These are phyloP conservation scores for Hymenoscyphus albidus DNA, from an alignment of 2,329 filamentous ascomycete genomes.

Conservation along the genomic window DNA sequence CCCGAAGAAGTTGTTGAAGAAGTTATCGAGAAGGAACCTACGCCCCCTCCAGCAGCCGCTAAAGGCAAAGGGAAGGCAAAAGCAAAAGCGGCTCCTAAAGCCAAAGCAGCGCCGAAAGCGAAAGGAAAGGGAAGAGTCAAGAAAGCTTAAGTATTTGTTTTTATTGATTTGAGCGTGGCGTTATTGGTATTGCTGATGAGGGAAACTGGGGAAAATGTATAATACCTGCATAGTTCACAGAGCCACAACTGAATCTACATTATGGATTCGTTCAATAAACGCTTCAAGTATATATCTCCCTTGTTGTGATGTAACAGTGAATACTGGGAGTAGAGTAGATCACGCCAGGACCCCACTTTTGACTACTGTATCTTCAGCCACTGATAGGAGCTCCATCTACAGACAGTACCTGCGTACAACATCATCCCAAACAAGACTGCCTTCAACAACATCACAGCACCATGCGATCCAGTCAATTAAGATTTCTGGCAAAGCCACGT, in stretches of 20 bases:
- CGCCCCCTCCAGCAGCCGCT: slow-evolving; percentile 17
- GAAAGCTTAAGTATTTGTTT: slow-evolving; percentile 2
- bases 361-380: background rate
- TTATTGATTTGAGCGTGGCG: slow-evolving; percentile 18
- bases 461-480: background rate
- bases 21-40: slow-evolving; percentile 26
- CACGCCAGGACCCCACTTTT: background rate
- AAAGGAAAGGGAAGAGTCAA: slow-evolving; percentile 37
- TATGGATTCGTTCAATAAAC: background rate
- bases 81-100: slow-evolving; percentile 11
- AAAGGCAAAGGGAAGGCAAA: slow-evolving; percentile 18
- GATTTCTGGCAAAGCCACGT: background rate
- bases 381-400: background rate
- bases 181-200: slow-evolving; percentile 9
- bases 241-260: background rate
- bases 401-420: background rate
- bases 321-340: background rate
- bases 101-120: slow-evolving; percentile 38
- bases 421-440: background rate
- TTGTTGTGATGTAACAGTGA: background rate
- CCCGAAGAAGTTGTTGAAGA: slow-evolving; percentile 20
- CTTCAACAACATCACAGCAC: background rate
- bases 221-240: background rate
- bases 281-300: background rate
- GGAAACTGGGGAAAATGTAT: background rate